Evolutionary conservation across 2,329 filamentous ascomycete genomes (phyloP), one percentile per base, ranked within the genome.

Genomic region (Colletotrichum sp.): DNA sequence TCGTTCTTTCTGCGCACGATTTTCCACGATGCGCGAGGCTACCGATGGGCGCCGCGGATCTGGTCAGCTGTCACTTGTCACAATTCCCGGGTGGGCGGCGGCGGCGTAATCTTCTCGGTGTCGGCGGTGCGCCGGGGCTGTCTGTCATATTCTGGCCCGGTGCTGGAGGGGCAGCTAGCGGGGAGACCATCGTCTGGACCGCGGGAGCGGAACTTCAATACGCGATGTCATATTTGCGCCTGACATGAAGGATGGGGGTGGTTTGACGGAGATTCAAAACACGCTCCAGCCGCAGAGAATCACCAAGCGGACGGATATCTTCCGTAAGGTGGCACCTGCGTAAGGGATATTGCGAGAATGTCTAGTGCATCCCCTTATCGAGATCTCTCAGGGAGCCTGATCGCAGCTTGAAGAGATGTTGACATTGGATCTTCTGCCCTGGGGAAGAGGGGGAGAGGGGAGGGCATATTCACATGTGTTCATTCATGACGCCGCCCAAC

Each of bases 51-150:
- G 38, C 52, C 68, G 62, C 36, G 55, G 69, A 72, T 75, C 72
- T 72, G 8, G 56, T 72, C 72, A 72, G 26, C 62, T 66, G 26
- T 75, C 72, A 67, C 64, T 32, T 75, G 30, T 75, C 72, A 67
- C 30, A 71, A 66, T 32, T 21, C 21, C 15, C 30, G 48, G 16
- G 16, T 43, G 38, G 38, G 38, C 38, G 38, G 38, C 36, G 10
- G 28, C 24, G 60, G 28, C 58, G 8, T n/a, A n/a, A 18, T 60
- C 6, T 15, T 26, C 12, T 21, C 28, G 56, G 56, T 60, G 26
- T 60, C 56, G 16, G 26, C 18, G 52, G 8, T 21, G 21, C 8
- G 38, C 12, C 30, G 32, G 18, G 26, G 24, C 7, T 34, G 16
- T 21, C n/a, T 48, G 24, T 66, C 67, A 28, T 66, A 28, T 62